Base-by-base conservation (phyloP, 306 rosid genomes). In the Cucurbita ficifolia region DNA sequence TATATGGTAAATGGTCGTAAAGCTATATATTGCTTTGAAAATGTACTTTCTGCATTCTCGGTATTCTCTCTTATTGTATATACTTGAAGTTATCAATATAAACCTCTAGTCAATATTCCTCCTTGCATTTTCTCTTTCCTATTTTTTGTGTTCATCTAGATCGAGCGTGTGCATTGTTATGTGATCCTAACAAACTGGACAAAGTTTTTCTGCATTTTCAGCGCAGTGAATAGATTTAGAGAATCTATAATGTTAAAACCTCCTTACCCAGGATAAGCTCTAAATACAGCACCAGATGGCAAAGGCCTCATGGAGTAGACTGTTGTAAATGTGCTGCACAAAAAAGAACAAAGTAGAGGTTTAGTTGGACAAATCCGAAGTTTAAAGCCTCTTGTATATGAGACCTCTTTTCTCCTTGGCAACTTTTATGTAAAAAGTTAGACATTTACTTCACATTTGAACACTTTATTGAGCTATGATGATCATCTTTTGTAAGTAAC, bases 241-340 rank as follows among this genome's bases (percentile, higher is more conserved):
- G 14, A 5, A 45, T 43, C 11, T 45, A 19, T 11, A 67, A 67
- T 67, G 72, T 21, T 43, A 18, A 22, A 45, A 52, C 46, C 19
- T 46, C 62, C 88, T 81, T 89, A 94, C 98, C 92, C 96, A 24
- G 97, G 98, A 86, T 88, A 94, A 76, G 88, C 85, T 81, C 98
- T 88, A 75, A 94, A 90, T 72, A 90, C 83, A 76, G 98, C 98
- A 73, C 97, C 98, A 46, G 86, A 77, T 81, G 96, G 86, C 79
- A 94, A 79, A 54, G 97, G 98, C 84, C 96, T 89, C 97, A 94
- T 94, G 58, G 86, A 84, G 82, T 94, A 94, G 52, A 85, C 96
- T 13, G 86, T 77, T 18, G 96, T 87, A 76, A 90, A 94, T 52
- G 97, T 85, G 78, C 98, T 90, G 96, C 65, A 78, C 57, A 79